Evolutionary conservation across 129 eudicot genomes (phyloP), one percentile per base, ranked within the genome.

Genomic region (Dittrichia graveolens): DNA sequence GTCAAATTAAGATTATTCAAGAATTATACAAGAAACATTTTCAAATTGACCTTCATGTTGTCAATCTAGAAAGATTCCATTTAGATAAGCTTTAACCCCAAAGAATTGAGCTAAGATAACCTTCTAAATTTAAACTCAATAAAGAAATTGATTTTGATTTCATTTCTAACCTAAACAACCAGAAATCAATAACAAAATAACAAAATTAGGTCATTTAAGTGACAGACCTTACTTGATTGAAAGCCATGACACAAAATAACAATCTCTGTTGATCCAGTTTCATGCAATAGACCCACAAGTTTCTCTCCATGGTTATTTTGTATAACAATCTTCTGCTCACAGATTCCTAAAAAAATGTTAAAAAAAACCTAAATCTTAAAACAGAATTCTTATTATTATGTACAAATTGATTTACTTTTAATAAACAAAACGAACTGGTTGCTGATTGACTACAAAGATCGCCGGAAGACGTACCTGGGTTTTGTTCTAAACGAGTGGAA

Each of bases 211-310:
- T n/a, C n/a, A n/a, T n/a, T n/a, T n/a, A n/a, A n/a, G n/a, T n/a
- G 43, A 67, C 69, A 58, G 7, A 91, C 97, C 97, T 88, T 91
- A 49, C 84, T 6, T 62, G 88, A 76, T 76, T 79, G 83, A 76
- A 86, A 88, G 42, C 97, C 97, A 78, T 91, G 96, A 64, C 96
- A 91, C 62, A 88, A 67, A 50, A 91, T 77, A 5, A 81, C 97
- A 72, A 88, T 72, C 67, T 83, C 86, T 44, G 40, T 44, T 3
- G 96, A 86, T 54, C 91, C 91, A 76, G 91, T 79, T 14, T 91
- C 97, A 79, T 89, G 87, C 56, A 91, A 76, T 34, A 86, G 19
- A 15, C 94, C 97, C 14, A 86, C 91, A 73, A 92, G 95, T 46
- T 92, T 92, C 74, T 89, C 91, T n/a, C 84, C 86, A 61, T 76